Conservation (phyloP, 345 rosid genomes). For the Hypericum androsaemum region DNA sequence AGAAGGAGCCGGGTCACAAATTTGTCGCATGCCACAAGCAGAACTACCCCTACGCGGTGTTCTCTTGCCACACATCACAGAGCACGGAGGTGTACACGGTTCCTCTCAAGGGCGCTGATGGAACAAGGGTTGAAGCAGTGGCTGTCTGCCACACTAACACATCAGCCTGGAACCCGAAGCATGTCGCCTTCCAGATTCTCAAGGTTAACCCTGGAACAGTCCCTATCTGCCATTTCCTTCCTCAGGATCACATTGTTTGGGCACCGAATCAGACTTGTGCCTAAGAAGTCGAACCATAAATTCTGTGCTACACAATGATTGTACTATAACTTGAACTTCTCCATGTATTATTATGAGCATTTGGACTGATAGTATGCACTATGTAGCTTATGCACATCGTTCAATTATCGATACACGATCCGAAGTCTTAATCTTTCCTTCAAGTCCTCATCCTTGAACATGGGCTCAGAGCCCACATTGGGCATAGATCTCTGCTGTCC, state of each 20-base stretch:
- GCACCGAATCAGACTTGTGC: neutral
- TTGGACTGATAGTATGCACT: too few relatives aligned
- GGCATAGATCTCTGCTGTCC: too few relatives aligned
- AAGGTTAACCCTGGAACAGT: conserved; percentile 9
- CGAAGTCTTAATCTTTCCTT: too few relatives aligned
- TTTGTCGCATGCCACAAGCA: conserved; percentile 10
- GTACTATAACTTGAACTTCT: too few relatives aligned
- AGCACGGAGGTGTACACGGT: conserved; percentile 2
- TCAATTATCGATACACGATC: too few relatives aligned
- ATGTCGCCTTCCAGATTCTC: conserved; percentile 9
- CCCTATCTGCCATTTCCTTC: conserved; percentile 9
- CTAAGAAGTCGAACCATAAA: neutral
- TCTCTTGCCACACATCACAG: conserved; percentile 9
- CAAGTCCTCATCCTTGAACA: too few relatives aligned
- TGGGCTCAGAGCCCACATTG: too few relatives aligned
- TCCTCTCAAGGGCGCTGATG: conserved; percentile 8
- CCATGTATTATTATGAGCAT: too few relatives aligned
- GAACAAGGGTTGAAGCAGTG: conserved; percentile 1
- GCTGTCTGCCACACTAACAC: conserved; percentile 12
- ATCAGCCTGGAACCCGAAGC: conserved; percentile 10
- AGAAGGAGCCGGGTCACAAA: neutral
- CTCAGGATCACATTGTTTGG: conserved; percentile 7
- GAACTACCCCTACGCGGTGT: conserved; percentile 9
- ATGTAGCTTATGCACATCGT: too few relatives aligned
- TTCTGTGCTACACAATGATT: too few relatives aligned